Conservation (phyloP, 179 eudicot species). For the Corrigiola litoralis region DNA sequence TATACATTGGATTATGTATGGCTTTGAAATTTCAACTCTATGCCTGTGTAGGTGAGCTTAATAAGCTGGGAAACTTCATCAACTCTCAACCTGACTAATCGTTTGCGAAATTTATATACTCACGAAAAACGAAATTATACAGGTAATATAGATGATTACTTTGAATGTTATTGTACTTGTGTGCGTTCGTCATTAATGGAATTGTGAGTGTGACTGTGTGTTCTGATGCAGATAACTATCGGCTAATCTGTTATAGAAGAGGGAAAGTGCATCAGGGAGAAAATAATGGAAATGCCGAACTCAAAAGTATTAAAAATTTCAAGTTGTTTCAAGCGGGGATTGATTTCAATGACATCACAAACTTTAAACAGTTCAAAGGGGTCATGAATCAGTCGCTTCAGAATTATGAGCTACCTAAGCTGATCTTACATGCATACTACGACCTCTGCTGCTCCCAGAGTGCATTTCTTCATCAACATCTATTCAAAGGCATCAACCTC, state of each 20-base stretch:
- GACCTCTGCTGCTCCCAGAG: constrained; percentile 20
- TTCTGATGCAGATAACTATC: background rate
- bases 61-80: no score
- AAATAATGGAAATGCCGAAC: background rate
- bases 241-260: constrained; percentile 4
- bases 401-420: constrained; percentile 7
- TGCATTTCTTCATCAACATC: constrained; percentile 20
- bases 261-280: background rate
- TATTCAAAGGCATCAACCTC: constrained; percentile 5
- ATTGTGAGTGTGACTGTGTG: no score
- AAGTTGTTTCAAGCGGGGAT: background rate
- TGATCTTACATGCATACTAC: background rate
- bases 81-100: no score
- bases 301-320: background rate
- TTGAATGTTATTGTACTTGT: no score
- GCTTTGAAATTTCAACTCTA: no score
- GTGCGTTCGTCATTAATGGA: no score
- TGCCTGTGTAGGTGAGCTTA: no score
- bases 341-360: constrained; percentile 7
- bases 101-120: no score
- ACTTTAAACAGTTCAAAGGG: constrained; percentile 11
- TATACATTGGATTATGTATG: no score
- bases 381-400: background rate
- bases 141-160: no score
- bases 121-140: no score